Conservation (phyloP, 768 basidiomycete species). For the Hebeloma cylindrosporum region DNA sequence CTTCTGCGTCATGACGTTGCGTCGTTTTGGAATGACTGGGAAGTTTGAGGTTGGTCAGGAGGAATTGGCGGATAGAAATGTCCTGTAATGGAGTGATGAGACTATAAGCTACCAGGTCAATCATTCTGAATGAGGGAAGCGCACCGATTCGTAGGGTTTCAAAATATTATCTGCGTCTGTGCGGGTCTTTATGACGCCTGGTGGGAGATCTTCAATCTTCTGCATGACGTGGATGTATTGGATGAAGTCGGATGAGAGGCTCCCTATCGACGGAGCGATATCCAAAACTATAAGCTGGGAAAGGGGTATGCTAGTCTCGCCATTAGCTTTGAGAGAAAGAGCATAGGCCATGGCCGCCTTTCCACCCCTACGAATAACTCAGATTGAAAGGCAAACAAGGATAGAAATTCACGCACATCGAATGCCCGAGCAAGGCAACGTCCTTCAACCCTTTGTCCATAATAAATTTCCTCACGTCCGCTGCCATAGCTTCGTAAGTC, state of each 20-base stretch:
- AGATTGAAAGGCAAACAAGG: slow-evolving; percentile 1
- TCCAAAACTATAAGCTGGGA: slow-evolving; percentile 73
- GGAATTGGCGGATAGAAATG: slow-evolving; percentile 71
- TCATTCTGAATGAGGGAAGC: slow-evolving; percentile 18
- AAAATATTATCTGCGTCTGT: slow-evolving; percentile 72
- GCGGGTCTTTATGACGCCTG: slow-evolving; percentile 50
- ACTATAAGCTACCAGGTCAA: background rate
- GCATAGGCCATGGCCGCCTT: slow-evolving; percentile 79
- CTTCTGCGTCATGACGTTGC: slow-evolving; percentile 20
- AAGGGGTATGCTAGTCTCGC: slow-evolving; percentile 42
- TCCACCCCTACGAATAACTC: slow-evolving; percentile 62
- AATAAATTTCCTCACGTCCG: slow-evolving; percentile 73
- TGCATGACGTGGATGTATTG: slow-evolving; percentile 73
- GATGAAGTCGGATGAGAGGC: slow-evolving; percentile 61
- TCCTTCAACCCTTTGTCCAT: slow-evolving; percentile 49
- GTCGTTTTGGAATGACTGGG: slow-evolving; percentile 26
- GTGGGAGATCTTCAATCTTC: slow-evolving; percentile 55
- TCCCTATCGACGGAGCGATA: slow-evolving; percentile 69
- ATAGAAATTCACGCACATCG: slow-evolving; percentile 58
- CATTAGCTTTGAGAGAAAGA: slow-evolving; percentile 38
- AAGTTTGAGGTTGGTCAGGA: slow-evolving; percentile 77
- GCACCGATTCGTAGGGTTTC: slow-evolving; percentile 59
- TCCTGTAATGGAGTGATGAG: slow-evolving; percentile 60
- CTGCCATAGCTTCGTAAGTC: slow-evolving; percentile 78
- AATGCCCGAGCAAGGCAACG: slow-evolving; percentile 83